These are phyloP conservation scores for Colletotrichum navitas DNA, from an alignment of 2,329 filamentous ascomycete genomes.

Conservation along the genomic window DNA sequence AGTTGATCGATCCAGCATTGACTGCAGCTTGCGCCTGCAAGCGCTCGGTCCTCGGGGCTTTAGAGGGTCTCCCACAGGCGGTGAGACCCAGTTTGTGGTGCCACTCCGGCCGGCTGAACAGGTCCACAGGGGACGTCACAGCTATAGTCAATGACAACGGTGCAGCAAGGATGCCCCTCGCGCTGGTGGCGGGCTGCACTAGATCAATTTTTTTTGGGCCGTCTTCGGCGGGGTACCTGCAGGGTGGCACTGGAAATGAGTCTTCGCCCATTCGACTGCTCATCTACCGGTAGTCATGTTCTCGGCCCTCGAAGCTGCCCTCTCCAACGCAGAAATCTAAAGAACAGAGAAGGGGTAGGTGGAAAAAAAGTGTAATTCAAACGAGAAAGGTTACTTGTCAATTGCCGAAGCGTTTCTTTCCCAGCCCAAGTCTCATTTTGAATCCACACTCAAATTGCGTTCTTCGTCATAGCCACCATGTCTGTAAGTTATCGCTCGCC, in stretches of 20 bases:
- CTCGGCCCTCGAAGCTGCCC: slow-evolving; percentile 30
- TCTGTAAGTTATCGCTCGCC: slow-evolving; percentile 48
- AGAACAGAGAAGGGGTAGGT: not conserved
- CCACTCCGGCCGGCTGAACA: slow-evolving; percentile 24
- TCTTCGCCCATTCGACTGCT: slow-evolving; percentile 34
- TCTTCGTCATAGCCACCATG: slow-evolving; percentile 46
- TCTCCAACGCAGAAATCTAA: slow-evolving; percentile 19
- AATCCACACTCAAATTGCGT: slow-evolving; percentile 6
- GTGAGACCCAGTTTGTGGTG: slow-evolving; percentile 35
- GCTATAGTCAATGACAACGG: slow-evolving; percentile 8
- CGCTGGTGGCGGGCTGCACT: slow-evolving; percentile 23
- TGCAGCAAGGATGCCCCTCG: slow-evolving; percentile 39
- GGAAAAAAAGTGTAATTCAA: slow-evolving; percentile 27
- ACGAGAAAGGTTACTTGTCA: slow-evolving; percentile 1
- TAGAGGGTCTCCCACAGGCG: slow-evolving; percentile 3
- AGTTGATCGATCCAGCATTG: slow-evolving; percentile 9
- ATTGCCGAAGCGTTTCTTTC: not conserved
- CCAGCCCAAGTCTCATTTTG: not conserved
- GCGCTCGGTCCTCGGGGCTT: slow-evolving; percentile 25
- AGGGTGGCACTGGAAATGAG: slow-evolving; percentile 34
- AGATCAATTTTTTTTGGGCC: slow-evolving; percentile 19
- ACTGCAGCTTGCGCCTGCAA: slow-evolving; percentile 26
- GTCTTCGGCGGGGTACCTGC: slow-evolving; percentile 36
- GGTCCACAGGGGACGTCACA: slow-evolving; percentile 33
- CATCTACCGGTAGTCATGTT: slow-evolving; percentile 18